Evolutionary conservation across 1,284 basidiomycete genomes (phyloP).

Genomic region (Mycosarcoma mackinlayi): DNA sequence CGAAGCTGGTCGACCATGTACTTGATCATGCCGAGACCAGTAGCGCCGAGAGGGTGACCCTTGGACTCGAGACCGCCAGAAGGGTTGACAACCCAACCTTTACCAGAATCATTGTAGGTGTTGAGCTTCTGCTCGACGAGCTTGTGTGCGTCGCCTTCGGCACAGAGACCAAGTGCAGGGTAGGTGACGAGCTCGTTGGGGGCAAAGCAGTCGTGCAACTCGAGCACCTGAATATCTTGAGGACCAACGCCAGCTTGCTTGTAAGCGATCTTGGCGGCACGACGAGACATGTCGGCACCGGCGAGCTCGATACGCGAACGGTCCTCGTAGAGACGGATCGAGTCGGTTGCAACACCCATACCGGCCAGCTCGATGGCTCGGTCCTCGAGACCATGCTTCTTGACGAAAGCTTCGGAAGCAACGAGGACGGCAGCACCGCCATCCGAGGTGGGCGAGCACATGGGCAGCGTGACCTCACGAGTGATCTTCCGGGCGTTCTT

Average conservation of each 20-base stretch:
- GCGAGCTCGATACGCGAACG: constrained; percentile 61
- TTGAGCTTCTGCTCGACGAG: constrained; percentile 82
- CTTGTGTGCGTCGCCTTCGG: constrained; percentile 77
- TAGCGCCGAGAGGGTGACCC: constrained; percentile 82
- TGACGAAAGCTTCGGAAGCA: constrained; percentile 84
- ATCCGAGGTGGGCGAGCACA: constrained; percentile 83
- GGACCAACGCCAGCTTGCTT: constrained; percentile 77
- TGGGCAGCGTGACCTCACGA: constrained; percentile 81
- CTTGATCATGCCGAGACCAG: constrained; percentile 87
- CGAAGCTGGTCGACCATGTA: constrained; percentile 78
- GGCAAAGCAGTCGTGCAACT: constrained; percentile 86
- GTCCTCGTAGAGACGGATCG: constrained; percentile 58
- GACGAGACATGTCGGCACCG: constrained; percentile 75
- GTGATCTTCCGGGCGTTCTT: constrained; percentile 71
- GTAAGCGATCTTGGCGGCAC: constrained; percentile 79
- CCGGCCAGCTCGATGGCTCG: constrained; percentile 78
- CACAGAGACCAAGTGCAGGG: constrained; percentile 82
- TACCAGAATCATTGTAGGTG: constrained; percentile 76
- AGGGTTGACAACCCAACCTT: constrained; percentile 83
- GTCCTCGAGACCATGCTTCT: constrained; percentile 79
- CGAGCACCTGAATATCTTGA: constrained; percentile 82
- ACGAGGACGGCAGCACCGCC: constrained; percentile 72
- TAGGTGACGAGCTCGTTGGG: constrained; percentile 79
- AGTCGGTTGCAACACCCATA: constrained; percentile 62
- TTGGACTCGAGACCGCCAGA: constrained; percentile 86